phyloP scores from a whole-genome alignment of 805 yeast genomes.

The Yamadazyma laniorum region DNA sequence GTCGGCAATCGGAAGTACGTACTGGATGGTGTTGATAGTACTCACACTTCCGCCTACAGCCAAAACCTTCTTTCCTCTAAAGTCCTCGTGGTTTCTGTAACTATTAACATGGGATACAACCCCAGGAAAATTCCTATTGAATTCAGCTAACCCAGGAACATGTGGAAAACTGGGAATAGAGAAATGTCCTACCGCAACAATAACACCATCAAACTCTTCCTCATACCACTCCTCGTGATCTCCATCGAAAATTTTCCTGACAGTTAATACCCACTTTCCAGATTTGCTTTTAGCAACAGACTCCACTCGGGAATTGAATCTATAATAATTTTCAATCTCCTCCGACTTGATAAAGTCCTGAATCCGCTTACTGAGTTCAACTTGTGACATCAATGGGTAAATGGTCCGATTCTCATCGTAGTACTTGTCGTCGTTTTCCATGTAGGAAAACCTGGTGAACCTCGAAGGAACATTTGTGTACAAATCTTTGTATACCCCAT shows the following conservation, averaged over 20 bases:
- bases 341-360: constrained; percentile 25
- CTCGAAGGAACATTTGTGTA: constrained; percentile 43
- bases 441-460: constrained; percentile 38
- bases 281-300: constrained; percentile 24
- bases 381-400: constrained; percentile 38
- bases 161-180: constrained; percentile 61
- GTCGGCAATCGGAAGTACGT: constrained; percentile 27
- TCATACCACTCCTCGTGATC: constrained; percentile 39
- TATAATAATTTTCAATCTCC: constrained; percentile 27
- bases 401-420: constrained; percentile 23
- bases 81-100: constrained; percentile 49
- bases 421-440: constrained; percentile 22
- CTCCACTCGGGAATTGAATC: constrained; percentile 42
- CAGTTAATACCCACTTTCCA: constrained; percentile 40
- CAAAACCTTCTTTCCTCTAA: constrained; percentile 38
- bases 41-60: constrained; percentile 45
- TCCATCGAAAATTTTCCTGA: constrained; percentile 14
- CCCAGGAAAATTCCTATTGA: constrained; percentile 43
- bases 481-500: constrained; percentile 37
- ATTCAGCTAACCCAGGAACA: constrained; percentile 51
- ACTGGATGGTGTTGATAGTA: constrained; percentile 45
- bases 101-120: constrained; percentile 57
- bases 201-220: constrained; percentile 58
- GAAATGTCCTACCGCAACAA: constrained; percentile 64
- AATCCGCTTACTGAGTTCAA: constrained; percentile 30